phyloP scores from a whole-genome alignment of 2,329 filamentous ascomycete genomes.

The Emmonsiellopsis sp. region DNA sequence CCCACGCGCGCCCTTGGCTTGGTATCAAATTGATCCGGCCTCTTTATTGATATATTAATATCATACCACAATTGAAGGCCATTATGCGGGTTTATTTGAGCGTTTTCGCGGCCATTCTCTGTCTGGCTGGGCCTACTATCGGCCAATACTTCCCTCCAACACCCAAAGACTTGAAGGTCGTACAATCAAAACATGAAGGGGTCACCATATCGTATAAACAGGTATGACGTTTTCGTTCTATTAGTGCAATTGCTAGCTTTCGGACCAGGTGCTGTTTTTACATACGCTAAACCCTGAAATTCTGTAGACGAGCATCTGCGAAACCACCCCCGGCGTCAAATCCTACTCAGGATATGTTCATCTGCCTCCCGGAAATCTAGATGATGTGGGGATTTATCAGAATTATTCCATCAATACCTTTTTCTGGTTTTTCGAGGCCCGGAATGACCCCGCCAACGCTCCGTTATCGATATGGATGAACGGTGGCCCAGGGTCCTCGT shows the following conservation, averaged over 20 bases:
- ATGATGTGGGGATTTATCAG: slow-evolving; percentile 33
- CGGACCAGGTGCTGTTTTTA: background rate
- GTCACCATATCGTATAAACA: slow-evolving; percentile 38
- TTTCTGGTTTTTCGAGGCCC: slow-evolving; percentile 56
- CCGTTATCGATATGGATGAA: slow-evolving; percentile 55
- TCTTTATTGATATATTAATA: too few species aligned
- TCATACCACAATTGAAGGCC: too few species aligned
- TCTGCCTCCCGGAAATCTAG: slow-evolving; percentile 39
- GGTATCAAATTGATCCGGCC: too few species aligned
- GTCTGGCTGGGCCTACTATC: background rate
- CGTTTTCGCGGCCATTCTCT: too few species aligned
- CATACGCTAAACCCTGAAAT: background rate
- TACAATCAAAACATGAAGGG: slow-evolving; percentile 30
- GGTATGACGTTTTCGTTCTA: slow-evolving; percentile 18
- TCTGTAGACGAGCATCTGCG: slow-evolving; percentile 40
- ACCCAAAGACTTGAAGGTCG: slow-evolving; percentile 29
- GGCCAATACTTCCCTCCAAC: slow-evolving; percentile 26
- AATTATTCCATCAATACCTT: slow-evolving; percentile 53
- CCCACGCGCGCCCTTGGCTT: too few species aligned
- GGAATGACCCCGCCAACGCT: slow-evolving; percentile 42
- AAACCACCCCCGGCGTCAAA: slow-evolving; percentile 46
- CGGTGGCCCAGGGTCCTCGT: slow-evolving; percentile 50
- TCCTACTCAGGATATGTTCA: slow-evolving; percentile 52
- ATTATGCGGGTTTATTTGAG: too few species aligned
- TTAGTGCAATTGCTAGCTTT: background rate